phyloP scores from a whole-genome alignment of 805 yeast genomes.

The Cyberlindnera suaveolens region DNA sequence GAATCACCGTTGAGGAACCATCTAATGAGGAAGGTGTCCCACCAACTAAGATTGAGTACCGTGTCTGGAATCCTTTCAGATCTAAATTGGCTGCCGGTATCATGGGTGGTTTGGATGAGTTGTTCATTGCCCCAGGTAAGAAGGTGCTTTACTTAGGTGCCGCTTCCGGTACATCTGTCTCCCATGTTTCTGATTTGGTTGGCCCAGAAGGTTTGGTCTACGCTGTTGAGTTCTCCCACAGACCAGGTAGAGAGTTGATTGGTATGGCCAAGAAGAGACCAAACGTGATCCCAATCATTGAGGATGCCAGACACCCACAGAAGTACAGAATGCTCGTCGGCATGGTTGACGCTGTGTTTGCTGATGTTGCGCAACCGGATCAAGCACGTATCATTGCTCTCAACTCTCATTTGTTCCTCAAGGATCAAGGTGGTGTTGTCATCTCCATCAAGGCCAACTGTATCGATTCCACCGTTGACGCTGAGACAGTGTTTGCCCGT shows the following conservation, averaged over 20 bases:
- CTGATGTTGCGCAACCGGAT: conserved; percentile 99
- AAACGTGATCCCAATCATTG: conserved; percentile 96
- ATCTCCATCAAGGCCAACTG: conserved; percentile 99
- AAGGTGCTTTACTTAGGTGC: conserved; percentile 98
- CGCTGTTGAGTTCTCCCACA: conserved; percentile 98
- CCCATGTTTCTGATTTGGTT: conserved; percentile 96
- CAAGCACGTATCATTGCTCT: conserved; percentile 99
- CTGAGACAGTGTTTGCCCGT: conserved; percentile 98
- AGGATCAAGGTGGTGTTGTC: conserved; percentile 97
- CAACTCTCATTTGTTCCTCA: conserved; percentile 95
- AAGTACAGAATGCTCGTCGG: conserved; percentile 98
- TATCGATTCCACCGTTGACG: conserved; percentile 99
- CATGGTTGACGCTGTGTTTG: conserved; percentile 98
- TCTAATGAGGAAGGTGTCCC: conserved; percentile 81
- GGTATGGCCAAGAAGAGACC: conserved; percentile 99
- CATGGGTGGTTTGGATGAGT: conserved; percentile 98
- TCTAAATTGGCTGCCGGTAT: conserved; percentile 99
- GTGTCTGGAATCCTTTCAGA: conserved; percentile 99
- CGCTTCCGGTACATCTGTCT: conserved; percentile 98
- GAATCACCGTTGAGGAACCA: conserved; percentile 91
- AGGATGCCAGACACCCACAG: conserved; percentile 99
- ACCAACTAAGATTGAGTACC: conserved; percentile 93
- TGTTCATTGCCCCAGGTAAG: conserved; percentile 96
- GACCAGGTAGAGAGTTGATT: conserved; percentile 99
- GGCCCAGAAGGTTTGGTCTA: conserved; percentile 99